phyloP scores from a whole-genome alignment of 2,329 filamentous ascomycete genomes.

The Lithohypha guttulata region DNA sequence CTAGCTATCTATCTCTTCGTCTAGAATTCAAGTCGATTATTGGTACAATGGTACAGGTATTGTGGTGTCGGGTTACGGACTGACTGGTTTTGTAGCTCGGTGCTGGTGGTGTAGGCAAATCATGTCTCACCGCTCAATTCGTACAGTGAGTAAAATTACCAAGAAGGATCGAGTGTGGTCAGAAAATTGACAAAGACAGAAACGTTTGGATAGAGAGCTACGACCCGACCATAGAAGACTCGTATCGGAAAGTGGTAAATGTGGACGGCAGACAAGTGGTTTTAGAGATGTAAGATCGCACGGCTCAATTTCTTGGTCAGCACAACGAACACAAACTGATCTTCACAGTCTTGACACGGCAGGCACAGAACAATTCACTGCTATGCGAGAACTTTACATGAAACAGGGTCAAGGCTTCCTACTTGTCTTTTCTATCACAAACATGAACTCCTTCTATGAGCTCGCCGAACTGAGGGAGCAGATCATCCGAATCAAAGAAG shows the following conservation, averaged over 20 bases:
- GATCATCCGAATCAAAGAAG: conserved; percentile 83
- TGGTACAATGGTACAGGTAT: conserved; percentile 13
- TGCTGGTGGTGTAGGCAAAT: conserved; percentile 80
- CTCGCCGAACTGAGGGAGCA: conserved; percentile 73
- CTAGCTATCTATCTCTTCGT: too few species aligned
- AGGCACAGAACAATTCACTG: conserved; percentile 76
- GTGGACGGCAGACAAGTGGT: conserved; percentile 85
- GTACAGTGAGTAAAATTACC: too few species aligned
- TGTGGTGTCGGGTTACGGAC: neutral
- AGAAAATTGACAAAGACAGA: too few species aligned
- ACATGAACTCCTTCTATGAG: conserved; percentile 70
- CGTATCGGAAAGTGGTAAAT: conserved; percentile 76
- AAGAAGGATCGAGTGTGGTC: too few species aligned
- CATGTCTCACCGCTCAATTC: conserved; percentile 85
- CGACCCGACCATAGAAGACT: conserved; percentile 80
- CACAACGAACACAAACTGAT: conserved; percentile 2
- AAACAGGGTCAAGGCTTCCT: conserved; percentile 87
- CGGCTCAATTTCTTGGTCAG: neutral
- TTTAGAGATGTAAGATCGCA: conserved; percentile 63
- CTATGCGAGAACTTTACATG: conserved; percentile 69
- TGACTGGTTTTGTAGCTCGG: conserved; percentile 9
- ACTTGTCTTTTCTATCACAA: conserved; percentile 85
- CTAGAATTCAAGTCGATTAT: conserved; percentile 40
- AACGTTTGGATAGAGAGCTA: conserved; percentile 92
- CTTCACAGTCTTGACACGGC: conserved; percentile 65